Evolutionary conservation across 257 asterid genomes (phyloP).

Genomic region (Verbena officinalis): DNA sequence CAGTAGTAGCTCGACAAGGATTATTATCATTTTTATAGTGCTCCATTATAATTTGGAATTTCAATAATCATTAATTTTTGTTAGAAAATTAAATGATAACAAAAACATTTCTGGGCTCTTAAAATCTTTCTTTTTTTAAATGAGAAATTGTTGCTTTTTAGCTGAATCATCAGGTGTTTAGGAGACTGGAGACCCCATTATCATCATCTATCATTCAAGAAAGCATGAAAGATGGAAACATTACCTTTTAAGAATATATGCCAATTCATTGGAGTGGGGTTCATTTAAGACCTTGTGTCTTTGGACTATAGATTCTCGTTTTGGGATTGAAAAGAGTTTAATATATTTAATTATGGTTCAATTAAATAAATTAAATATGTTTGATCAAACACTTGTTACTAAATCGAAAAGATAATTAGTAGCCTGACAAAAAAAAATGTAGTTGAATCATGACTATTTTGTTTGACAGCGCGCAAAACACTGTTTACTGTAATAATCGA

Average conservation of each 20-base stretch:
- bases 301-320: not conserved
- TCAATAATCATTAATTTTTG: constrained; percentile 9
- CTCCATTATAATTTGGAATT: constrained; percentile 17
- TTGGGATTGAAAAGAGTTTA: not conserved
- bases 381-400: too few relatives aligned
- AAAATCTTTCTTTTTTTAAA: not conserved
- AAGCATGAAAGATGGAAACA: not conserved
- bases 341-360: constrained; percentile 5
- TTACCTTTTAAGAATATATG: not conserved
- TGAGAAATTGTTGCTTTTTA: constrained; percentile 8
- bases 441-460: too few relatives aligned
- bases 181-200: constrained; percentile 20
- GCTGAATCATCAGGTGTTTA: constrained; percentile 10
- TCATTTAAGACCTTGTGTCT: constrained; percentile 1
- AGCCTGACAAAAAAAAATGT: too few relatives aligned
- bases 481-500: too few relatives aligned
- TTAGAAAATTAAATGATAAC: not conserved
- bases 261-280: not conserved
- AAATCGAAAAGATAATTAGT: too few relatives aligned
- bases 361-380: not conserved
- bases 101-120: constrained; percentile 4
- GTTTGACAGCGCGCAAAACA: too few relatives aligned
- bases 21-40: constrained; percentile 22
- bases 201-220: not conserved
- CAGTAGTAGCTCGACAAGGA: not conserved